Conservation (phyloP, 768 basidiomycete genomes). For the Daedaleopsis nitida region DNA sequence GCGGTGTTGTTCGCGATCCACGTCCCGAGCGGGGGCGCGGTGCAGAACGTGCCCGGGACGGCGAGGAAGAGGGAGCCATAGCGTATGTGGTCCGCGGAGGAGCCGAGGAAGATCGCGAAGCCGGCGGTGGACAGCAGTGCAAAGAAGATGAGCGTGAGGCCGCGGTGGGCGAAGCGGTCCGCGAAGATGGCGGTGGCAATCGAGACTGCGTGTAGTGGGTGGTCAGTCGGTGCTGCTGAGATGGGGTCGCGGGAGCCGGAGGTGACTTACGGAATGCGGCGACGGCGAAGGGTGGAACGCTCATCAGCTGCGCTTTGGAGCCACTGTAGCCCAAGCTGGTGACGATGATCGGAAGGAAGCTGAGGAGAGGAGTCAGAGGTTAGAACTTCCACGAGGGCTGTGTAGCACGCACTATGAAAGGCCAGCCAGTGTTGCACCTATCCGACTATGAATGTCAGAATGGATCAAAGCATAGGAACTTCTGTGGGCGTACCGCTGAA, state of each 20-base stretch:
- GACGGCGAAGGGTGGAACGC: conserved; percentile 36
- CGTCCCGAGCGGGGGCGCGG: conserved; percentile 53
- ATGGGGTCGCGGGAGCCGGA: background rate
- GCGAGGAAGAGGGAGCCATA: conserved; percentile 61
- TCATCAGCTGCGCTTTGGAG: conserved; percentile 33
- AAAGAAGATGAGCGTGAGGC: conserved; percentile 46
- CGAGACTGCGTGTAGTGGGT: conserved; percentile 31
- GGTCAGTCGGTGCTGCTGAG: background rate
- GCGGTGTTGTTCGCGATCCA: conserved; percentile 67
- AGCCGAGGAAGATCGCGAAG: conserved; percentile 58
- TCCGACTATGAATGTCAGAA: too few species aligned
- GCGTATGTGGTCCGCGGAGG: conserved; percentile 40
- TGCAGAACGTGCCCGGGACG: conserved; percentile 53
- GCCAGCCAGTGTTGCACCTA: conserved; percentile 38
- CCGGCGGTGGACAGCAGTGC: conserved; percentile 48
- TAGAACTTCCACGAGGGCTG: background rate
- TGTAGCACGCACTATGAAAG: conserved; percentile 28
- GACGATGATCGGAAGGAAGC: conserved; percentile 32
- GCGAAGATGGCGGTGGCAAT: conserved; percentile 49
- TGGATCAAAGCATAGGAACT: too few species aligned
- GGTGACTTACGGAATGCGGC: conserved; percentile 26
- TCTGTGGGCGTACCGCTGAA: conserved; percentile 30
- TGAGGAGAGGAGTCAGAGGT: background rate
- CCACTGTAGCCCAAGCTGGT: conserved; percentile 31
- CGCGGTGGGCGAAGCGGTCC: conserved; percentile 55